Percentiles rank a stretch among this genome's conserved stretches.
Conservation (phyloP, 2,329 filamentous ascomycete species). For the Stagonosporopsis vannaccii region DNA sequence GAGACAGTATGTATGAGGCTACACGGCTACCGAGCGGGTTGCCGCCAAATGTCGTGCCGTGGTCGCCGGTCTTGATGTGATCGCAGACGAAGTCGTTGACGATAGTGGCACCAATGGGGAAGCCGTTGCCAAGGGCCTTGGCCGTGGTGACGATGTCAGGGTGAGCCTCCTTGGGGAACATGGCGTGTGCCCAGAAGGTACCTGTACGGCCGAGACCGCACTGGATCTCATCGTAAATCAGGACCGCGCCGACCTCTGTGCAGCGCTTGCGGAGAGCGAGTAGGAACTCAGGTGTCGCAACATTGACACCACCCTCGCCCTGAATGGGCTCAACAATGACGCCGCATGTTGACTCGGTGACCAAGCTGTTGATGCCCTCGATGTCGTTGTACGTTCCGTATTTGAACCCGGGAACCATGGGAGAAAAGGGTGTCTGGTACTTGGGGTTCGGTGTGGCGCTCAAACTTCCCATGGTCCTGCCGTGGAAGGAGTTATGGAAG, state of each 20-base stretch:
- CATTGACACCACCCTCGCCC: slow-evolving; percentile 91
- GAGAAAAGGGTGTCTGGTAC: slow-evolving; percentile 93
- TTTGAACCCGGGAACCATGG: slow-evolving; percentile 93
- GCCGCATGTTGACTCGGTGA: slow-evolving; percentile 87
- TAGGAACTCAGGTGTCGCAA: slow-evolving; percentile 83
- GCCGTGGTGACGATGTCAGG: slow-evolving; percentile 94
- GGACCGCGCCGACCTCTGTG: slow-evolving; percentile 82
- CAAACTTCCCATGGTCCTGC: slow-evolving; percentile 91
- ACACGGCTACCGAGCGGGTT: slow-evolving; percentile 87
- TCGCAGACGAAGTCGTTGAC: slow-evolving; percentile 71
- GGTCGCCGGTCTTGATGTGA: slow-evolving; percentile 77
- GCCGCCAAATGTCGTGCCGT: slow-evolving; percentile 93
- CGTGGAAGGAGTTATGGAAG: slow-evolving; percentile 93
- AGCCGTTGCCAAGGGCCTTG: slow-evolving; percentile 95
- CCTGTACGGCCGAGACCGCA: slow-evolving; percentile 91
- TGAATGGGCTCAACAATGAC: slow-evolving; percentile 98
- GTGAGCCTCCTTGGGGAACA: slow-evolving; percentile 78
- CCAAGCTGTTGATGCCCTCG: slow-evolving; percentile 71
- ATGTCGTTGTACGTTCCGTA: slow-evolving; percentile 89
- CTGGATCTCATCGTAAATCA: slow-evolving; percentile 98
- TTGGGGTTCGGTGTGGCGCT: slow-evolving; percentile 98
- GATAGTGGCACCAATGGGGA: slow-evolving; percentile 88
- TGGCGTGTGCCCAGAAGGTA: slow-evolving; percentile 84
- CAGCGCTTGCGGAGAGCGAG: slow-evolving; percentile 83
- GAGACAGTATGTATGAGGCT: slow-evolving; percentile 83